Conservation (phyloP, 139 green algal genomes). For the Pleodorina starrii region DNA sequence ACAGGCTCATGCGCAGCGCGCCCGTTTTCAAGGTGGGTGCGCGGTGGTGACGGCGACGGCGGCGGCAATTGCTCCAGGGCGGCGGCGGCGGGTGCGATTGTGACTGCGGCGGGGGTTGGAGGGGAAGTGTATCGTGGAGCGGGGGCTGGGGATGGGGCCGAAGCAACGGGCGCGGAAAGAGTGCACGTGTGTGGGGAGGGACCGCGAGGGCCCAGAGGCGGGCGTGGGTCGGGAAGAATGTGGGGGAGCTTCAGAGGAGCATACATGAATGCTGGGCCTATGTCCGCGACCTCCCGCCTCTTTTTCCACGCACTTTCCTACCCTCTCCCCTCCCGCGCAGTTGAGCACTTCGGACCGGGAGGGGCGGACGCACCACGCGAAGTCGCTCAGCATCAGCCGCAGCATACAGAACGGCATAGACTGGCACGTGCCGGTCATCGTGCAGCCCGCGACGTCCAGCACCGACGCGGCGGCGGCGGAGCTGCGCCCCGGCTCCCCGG, state of each 20-base stretch:
- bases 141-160: background rate
- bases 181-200: too few species aligned
- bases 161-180: background rate
- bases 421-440: constrained; percentile 60
- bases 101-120: too few species aligned
- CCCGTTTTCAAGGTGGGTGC: constrained; percentile 20
- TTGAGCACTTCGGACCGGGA: constrained; percentile 40
- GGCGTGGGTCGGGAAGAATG: too few species aligned
- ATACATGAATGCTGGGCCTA: too few species aligned
- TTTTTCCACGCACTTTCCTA: too few species aligned
- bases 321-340: background rate
- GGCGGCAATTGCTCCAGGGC: too few species aligned
- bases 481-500: background rate
- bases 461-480: background rate
- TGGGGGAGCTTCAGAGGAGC: too few species aligned
- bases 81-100: too few species aligned
- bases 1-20: background rate
- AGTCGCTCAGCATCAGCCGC: constrained; percentile 56
- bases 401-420: constrained; percentile 66
- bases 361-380: constrained; percentile 33
- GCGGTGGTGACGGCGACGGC: too few species aligned
- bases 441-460: constrained; percentile 1
- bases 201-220: too few species aligned
- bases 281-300: too few species aligned
- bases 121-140: too few species aligned